phyloP scores from a whole-genome alignment of 1,139 yeast genomes.

The Eremothecium cymbalariae region DNA sequence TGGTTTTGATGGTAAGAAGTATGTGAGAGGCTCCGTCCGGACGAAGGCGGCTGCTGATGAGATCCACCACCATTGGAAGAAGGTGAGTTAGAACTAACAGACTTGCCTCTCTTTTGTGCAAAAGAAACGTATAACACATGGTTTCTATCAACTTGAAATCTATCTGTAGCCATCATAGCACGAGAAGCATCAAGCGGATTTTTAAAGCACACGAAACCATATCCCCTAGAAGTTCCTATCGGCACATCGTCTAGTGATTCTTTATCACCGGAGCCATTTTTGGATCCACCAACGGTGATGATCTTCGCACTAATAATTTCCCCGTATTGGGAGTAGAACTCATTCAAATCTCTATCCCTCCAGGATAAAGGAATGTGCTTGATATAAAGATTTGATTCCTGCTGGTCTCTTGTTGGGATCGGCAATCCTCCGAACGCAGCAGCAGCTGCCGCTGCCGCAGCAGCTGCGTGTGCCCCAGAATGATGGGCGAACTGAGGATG shows the following conservation, averaged over 20 bases:
- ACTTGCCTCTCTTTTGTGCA: constrained; percentile 27
- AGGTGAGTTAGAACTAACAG: constrained; percentile 6
- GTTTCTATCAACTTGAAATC: constrained; percentile 21
- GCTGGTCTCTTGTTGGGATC: constrained; percentile 29
- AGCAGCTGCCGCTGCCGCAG: constrained; percentile 5
- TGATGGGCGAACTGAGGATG: constrained; percentile 3
- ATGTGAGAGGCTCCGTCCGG: constrained; percentile 2
- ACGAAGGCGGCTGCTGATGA: constrained; percentile 1
- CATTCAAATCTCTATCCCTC: constrained; percentile 25
- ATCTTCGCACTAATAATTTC: constrained; percentile 40
- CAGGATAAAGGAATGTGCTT: constrained; percentile 30
- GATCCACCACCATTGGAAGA: constrained; percentile 1
- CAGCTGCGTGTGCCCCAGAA: not conserved
- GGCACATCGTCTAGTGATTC: constrained; percentile 10
- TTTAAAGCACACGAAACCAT: constrained; percentile 45
- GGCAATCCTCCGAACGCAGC: constrained; percentile 17
- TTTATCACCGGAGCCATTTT: constrained; percentile 12
- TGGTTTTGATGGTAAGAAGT: constrained; percentile 1
- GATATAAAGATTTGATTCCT: constrained; percentile 31
- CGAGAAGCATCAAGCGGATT: constrained; percentile 41
- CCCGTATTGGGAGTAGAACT: constrained; percentile 35
- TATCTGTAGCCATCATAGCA: constrained; percentile 40
- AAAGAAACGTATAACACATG: constrained; percentile 27
- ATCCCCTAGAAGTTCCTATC: constrained; percentile 37
- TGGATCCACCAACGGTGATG: constrained; percentile 37